Conservation (phyloP, 106 monocot genomes). For the Allium sativum region DNA sequence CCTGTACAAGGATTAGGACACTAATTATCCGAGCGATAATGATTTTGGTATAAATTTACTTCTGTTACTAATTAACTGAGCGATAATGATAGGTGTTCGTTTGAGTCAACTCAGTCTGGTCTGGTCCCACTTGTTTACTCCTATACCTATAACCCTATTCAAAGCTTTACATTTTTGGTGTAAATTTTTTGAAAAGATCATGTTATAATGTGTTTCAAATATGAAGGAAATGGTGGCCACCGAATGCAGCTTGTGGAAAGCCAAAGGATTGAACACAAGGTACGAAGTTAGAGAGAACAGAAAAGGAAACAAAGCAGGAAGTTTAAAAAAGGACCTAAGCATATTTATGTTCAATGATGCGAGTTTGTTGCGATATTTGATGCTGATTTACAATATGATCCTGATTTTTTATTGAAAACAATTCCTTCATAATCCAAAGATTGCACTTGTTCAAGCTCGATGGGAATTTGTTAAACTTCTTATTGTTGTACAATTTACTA, state of each 20-base stretch:
- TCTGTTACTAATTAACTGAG: no score
- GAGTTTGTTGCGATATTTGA: conserved; percentile 78
- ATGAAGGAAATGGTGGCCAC: conserved; percentile 8
- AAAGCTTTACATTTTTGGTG: no score
- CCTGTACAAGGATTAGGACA: no score
- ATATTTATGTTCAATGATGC: conserved; percentile 39
- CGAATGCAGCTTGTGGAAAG: conserved; percentile 7
- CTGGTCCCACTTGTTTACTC: no score
- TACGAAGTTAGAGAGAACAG: conserved; percentile 10
- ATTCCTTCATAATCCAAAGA: conserved; percentile 57
- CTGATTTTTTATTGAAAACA: conserved; percentile 51
- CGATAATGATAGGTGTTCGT: no score
- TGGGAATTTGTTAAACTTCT: conserved; percentile 65
- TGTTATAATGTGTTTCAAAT: not conserved
- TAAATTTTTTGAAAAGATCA: no score
- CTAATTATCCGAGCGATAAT: no score
- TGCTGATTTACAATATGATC: conserved; percentile 61
- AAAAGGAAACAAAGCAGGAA: conserved; percentile 41
- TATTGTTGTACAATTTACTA: no score
- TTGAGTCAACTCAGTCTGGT: no score
- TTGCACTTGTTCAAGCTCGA: conserved; percentile 76
- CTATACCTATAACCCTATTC: no score
- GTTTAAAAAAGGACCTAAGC: conserved; percentile 54
- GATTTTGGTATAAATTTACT: no score
- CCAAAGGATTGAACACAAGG: conserved; percentile 7